phyloP scores from a whole-genome alignment of 148 eudicot genomes.

The Spergularia bocconei region DNA sequence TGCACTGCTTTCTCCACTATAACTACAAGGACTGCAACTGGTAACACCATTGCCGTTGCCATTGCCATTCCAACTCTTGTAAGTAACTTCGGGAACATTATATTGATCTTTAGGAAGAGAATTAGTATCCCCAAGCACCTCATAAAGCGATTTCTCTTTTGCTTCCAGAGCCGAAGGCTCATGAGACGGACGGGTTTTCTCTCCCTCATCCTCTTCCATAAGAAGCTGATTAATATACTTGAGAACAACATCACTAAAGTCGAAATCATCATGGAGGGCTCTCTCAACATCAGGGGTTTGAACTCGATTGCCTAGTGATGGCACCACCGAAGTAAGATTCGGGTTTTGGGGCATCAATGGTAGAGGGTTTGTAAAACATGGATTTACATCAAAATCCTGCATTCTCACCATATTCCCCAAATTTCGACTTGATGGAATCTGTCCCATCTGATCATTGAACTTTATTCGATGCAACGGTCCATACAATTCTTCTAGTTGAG shows the following conservation, averaged over 20 bases:
- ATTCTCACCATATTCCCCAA: constrained; percentile 8
- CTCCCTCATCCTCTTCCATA: constrained; percentile 73
- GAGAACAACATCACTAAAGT: constrained; percentile 60
- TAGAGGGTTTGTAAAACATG: constrained; percentile 12
- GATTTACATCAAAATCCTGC: constrained; percentile 6
- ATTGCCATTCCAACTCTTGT: constrained; percentile 22
- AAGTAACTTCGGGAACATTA: constrained; percentile 3
- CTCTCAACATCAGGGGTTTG: constrained; percentile 12
- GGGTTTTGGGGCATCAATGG: constrained; percentile 29
- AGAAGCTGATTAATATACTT: constrained; percentile 66
- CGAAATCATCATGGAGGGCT: constrained; percentile 47
- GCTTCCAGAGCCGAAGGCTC: constrained; percentile 66
- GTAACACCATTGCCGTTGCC: neutral
- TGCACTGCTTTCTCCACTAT: constrained; percentile 17
- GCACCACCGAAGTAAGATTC: neutral
- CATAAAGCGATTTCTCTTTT: constrained; percentile 61
- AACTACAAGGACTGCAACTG: neutral
- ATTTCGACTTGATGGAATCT: constrained; percentile 31
- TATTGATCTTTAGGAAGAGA: constrained; percentile 27
- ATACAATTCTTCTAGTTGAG: constrained; percentile 40
- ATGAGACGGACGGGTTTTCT: constrained; percentile 43
- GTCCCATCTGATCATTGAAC: constrained; percentile 34
- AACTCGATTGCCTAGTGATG: constrained; percentile 18
- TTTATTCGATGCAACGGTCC: constrained; percentile 47
- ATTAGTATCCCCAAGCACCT: constrained; percentile 51